These are phyloP conservation scores for Closterium sp. DNA, from an alignment of 139 green algal genomes.

Conservation along the genomic window DNA sequence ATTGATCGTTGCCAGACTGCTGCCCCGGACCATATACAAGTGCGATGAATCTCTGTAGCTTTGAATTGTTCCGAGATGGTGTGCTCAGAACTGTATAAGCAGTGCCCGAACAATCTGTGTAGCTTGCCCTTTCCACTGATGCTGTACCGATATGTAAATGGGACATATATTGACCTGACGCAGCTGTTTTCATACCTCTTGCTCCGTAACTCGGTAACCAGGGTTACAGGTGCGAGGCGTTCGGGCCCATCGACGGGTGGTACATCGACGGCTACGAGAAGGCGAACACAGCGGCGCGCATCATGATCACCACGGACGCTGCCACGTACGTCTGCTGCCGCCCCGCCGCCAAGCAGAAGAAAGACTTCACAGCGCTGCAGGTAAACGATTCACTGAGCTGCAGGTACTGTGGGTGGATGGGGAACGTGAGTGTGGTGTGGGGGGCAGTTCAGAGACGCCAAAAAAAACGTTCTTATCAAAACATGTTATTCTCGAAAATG, in stretches of 20 bases:
- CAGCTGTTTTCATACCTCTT: background rate
- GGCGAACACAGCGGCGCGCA: background rate
- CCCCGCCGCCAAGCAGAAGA: conserved; percentile 26
- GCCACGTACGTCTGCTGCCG: conserved; percentile 12
- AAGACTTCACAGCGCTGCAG: conserved; percentile 13
- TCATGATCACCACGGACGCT: conserved; percentile 37
- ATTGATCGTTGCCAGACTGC: no score
- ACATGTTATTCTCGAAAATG: no score
- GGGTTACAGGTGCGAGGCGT: conserved; percentile 27
- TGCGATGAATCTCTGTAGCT: no score
- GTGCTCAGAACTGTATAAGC: no score
- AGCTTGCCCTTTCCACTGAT: no score
- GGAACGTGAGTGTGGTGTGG: background rate
- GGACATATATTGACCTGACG: conserved; percentile 4
- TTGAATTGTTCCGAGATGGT: no score
- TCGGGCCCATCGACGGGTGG: conserved; percentile 32
- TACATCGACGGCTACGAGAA: conserved; percentile 38
- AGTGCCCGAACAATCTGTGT: no score
- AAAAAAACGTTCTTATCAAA: no score
- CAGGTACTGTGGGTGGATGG: background rate
- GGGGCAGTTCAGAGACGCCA: no score
- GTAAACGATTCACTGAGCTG: background rate
- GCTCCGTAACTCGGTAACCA: background rate
- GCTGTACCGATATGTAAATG: no score
- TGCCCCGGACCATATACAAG: no score